Base-by-base conservation (phyloP, 768 basidiomycete species). In the Kwoniella mangroviensis region DNA sequence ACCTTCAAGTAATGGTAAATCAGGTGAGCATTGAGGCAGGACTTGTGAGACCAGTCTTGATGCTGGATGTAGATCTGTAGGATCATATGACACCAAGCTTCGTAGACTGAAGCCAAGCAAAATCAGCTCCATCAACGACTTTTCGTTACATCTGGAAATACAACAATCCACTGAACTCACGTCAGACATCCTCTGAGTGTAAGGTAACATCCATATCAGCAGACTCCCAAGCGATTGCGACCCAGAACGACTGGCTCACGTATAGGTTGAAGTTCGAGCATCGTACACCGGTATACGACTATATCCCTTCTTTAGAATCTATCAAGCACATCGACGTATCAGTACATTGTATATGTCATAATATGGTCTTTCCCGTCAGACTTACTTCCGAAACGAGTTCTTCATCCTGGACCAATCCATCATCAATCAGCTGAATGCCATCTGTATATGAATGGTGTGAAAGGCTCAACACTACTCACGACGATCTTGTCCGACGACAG, bases 281-380 rank as follows among this genome's bases (percentile, higher is more conserved):
- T 80, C 76, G 63, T 73, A 77, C 1, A 82, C 66, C 17, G 80
- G 80, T 68, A 82, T 80, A 51, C 80, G 58, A 54, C 74, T 77
- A 59, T 75, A 77, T 1, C 80, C 79, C 51, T 78, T 77, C 19
- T 70, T 53, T 7, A 80, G 65, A 22, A 82, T 82, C 76, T 82
- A 7, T 34, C 4, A 34, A 34, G 34, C 34, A 34, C 34, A 34
- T 28, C 28, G 28, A 28, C 28, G 2, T 28, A 5, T 28, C 28
- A 28, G 28, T 28, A 28, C 6, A 28, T 28, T 45, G 45, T 12
- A 45, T 45, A 45, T 45, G 45, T 13, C 45, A 45, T 45, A 19
- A 28, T 6, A 28, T 28, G 6, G 28, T 34, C 34, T 40, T 42
- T 59, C 58, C 15, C 42, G 11, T 22, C 45, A 5, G 28, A 43